These are phyloP conservation scores for Trichoderma simmonsii DNA, from an alignment of 2,329 filamentous ascomycete species.

Conservation along the genomic window DNA sequence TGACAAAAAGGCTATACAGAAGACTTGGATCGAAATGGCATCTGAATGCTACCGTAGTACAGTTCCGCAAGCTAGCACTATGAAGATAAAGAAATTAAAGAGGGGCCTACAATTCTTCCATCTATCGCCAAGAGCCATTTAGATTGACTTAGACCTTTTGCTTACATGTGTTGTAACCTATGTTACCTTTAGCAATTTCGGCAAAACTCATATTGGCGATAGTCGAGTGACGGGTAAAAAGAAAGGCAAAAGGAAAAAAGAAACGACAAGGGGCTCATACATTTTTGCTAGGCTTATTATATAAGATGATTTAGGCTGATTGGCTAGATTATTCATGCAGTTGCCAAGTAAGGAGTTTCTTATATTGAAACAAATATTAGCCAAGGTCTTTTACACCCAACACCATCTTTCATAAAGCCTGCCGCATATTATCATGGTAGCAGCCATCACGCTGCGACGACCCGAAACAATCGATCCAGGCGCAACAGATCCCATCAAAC, in stretches of 20 bases:
- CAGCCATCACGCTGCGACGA: background rate
- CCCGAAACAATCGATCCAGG: background rate
- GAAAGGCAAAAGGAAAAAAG: background rate
- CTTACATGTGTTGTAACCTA: background rate
- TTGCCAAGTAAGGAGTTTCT: background rate
- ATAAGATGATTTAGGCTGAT: conserved; percentile 12
- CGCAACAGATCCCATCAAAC: background rate
- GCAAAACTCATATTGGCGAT: conserved; percentile 5
- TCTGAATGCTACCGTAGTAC: background rate
- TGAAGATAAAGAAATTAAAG: background rate
- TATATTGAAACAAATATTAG: background rate
- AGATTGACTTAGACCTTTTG: background rate
- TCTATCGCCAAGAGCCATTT: background rate
- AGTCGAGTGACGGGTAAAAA: background rate
- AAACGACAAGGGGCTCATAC: background rate
- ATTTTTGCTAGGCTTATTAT: background rate
- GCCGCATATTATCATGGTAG: background rate
- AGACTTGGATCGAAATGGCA: background rate
- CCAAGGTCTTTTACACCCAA: background rate
- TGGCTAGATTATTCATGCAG: background rate
- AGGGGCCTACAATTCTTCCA: background rate
- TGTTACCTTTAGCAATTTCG: conserved; percentile 4
- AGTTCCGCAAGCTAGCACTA: background rate
- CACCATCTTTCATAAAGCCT: background rate
- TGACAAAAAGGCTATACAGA: background rate